These are phyloP conservation scores for Aristolochia contorta DNA, from an alignment of 164 flowering plant genomes.

Conservation along the genomic window DNA sequence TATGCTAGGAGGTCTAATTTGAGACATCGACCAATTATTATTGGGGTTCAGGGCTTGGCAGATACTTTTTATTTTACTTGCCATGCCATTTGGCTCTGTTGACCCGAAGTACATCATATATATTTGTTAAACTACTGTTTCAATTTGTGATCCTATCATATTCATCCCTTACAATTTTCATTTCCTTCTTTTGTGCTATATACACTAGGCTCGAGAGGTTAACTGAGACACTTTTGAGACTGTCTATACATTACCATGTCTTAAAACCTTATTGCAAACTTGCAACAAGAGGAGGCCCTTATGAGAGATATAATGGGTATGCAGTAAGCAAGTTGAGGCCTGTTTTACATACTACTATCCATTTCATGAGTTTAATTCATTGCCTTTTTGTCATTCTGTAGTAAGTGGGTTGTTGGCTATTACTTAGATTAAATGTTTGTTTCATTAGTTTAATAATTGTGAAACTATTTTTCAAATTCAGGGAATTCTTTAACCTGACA, in stretches of 20 bases:
- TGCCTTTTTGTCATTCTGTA: conserved; percentile 3
- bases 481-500: conserved; percentile 93
- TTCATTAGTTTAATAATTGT: too few relatives aligned
- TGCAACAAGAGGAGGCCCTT: conserved; percentile 75
- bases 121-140: conserved; percentile 1
- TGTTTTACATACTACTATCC: not conserved
- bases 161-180: too few relatives aligned
- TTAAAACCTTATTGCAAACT: conserved; percentile 73
- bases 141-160: not conserved
- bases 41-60: conserved; percentile 98
- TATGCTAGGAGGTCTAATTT: conserved; percentile 81
- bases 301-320: conserved; percentile 73
- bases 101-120: conserved; percentile 78
- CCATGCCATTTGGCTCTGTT: conserved; percentile 98
- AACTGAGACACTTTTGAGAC: conserved; percentile 95
- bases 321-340: conserved; percentile 91
- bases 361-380: not conserved
- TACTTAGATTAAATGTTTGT: too few relatives aligned
- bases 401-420: too few relatives aligned
- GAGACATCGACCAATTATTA: conserved; percentile 87
- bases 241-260: conserved; percentile 86
- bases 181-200: conserved; percentile 1
- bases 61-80: conserved; percentile 91
- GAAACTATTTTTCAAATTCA: conserved; percentile 17
- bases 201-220: conserved; percentile 92